Base-by-base conservation (phyloP, 305 asterid genomes). In the Fraxinus angustifolia region DNA sequence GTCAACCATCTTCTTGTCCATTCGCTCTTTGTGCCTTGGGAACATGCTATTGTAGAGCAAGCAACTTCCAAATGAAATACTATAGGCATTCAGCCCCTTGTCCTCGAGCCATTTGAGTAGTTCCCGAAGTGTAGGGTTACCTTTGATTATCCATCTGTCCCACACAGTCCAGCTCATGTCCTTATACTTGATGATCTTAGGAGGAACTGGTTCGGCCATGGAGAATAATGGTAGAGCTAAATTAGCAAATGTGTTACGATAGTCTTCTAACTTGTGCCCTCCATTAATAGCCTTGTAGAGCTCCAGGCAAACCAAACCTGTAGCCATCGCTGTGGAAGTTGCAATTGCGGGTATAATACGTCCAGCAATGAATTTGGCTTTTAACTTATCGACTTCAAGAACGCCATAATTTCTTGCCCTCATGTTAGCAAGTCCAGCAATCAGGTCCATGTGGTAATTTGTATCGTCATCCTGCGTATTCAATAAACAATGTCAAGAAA, bases 371-470 rank as follows among this genome's bases (percentile, higher is more conserved):
- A 95, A 90, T 83, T 95, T 95, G 82, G 99, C 99, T 85, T 91
- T 90, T 82, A 95, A 93, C 85, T 91, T 95, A 86, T 95, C 99
- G 11, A 95, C 99, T 87, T 93, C 97, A 0, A 97, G 98, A 67
- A 95, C 89, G 83, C 94, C 83, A 89, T 95, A 95, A 79, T 95
- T 95, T 80, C 99, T 91, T 17, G 99, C 99, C 89, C 99, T 93
- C 99, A 95, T 95, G 91, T 95, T 95, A n/a, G 99, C 99, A 42
- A 95, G 97, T 16, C 92, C 98, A 0, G 99, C 94, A 42, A 95
- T 92, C 82, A 92, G 80, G 85, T 95, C 99, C 98, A 95, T 93
- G 85, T 95, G 99, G 88, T 91, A 92, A 81, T 95, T 95, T 50
- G 98, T 90, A 76, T 93, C 99, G 48, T 95, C 99, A 35, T 95